Evolutionary conservation across 1,284 basidiomycete species (phyloP), one percentile per base, ranked within the genome.

Genomic region (Moesziomyces sp.): DNA sequence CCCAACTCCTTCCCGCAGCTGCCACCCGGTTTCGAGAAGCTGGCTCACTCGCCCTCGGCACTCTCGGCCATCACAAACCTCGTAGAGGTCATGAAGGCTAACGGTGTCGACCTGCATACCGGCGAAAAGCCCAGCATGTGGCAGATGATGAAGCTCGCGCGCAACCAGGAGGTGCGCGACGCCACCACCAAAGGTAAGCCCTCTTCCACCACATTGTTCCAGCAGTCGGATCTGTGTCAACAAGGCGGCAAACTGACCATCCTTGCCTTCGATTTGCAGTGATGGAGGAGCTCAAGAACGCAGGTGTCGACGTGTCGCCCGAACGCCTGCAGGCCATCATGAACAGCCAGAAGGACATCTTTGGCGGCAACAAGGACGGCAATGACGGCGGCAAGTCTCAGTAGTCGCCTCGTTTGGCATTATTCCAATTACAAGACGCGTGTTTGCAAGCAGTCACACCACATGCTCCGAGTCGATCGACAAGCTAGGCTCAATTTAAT

Each of bases 11-110:
- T 62, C 50, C 66, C 71, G 1, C 71, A 69, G 24, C 58, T 80
- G 9, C 79, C 79, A 1, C 64, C 74, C 38, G 79, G 79, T 26
- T 77, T 80, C 30, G 79, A 80, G 56, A 80, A 80, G 56, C 60
- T 80, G 3, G 71, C 69, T 3, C 54, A 76, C 51, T 64, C 63
- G 7, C 79, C 79, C 26, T 58, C 65, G 0, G 79, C 79, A 5
- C 51, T 80, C 7, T 53, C 65, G 2, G 74, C 79, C 45, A 77
- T 80, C 58, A 55, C 64, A 5, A 58, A 76, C 10, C 60, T 80
- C 28, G 62, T 77, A 26, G 64, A 74, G 10, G 60, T 76, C 46
- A 69, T 80, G 60, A 66, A 80, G 67, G 56, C 69, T 49, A 67
- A 80, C 47, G 79, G 79, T 35, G 54, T 80, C 19, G 75, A 80